phyloP scores from a whole-genome alignment of 1,284 basidiomycete genomes.

The Rhizoctonia solani region DNA sequence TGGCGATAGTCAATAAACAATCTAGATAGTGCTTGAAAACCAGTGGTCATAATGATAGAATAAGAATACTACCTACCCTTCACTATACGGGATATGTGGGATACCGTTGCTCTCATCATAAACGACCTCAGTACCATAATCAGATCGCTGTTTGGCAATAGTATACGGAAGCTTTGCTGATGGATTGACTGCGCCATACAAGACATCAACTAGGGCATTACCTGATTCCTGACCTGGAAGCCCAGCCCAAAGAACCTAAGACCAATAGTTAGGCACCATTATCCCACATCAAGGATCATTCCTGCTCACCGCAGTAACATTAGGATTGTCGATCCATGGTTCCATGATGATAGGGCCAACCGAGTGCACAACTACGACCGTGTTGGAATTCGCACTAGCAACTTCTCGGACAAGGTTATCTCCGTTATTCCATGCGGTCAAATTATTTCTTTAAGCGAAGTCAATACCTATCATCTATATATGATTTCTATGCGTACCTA shows the following conservation, averaged over 20 bases:
- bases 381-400: constrained; percentile 70
- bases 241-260: constrained; percentile 66
- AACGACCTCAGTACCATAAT: constrained; percentile 33
- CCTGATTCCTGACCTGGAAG: constrained; percentile 77
- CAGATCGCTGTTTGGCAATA: constrained; percentile 62
- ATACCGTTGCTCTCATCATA: constrained; percentile 50
- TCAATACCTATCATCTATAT: background rate
- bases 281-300: background rate
- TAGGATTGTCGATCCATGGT: constrained; percentile 76
- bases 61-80: constrained; percentile 55
- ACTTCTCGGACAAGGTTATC: constrained; percentile 64
- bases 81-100: constrained; percentile 64
- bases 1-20: constrained; percentile 40
- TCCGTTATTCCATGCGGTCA: constrained; percentile 79
- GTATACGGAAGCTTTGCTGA: constrained; percentile 79
- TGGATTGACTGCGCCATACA: constrained; percentile 74
- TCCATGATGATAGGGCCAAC: constrained; percentile 76
- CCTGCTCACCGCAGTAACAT: constrained; percentile 61
- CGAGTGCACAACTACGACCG: constrained; percentile 78
- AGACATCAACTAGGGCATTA: constrained; percentile 70
- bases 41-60: no score
- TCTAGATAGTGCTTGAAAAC: background rate
- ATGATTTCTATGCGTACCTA: constrained; percentile 45
- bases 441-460: constrained; percentile 61
- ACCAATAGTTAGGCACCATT: background rate